These are phyloP conservation scores for Termitomyces sp. DNA, from an alignment of 768 basidiomycete genomes.

Conservation along the genomic window DNA sequence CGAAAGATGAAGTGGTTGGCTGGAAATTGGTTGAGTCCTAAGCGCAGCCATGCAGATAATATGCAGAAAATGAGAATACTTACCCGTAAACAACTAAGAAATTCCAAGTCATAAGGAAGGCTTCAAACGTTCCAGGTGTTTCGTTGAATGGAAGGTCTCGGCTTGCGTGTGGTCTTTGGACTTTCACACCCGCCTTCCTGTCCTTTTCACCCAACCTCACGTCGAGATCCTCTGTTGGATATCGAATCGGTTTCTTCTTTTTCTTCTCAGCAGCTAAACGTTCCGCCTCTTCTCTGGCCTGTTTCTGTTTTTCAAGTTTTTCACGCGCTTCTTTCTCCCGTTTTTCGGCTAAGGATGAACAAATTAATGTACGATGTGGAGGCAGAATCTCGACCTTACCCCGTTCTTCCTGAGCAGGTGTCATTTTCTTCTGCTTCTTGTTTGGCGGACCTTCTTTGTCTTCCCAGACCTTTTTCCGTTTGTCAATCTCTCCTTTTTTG, in stretches of 20 bases:
- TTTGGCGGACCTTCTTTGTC: constrained; percentile 79
- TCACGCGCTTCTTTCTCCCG: constrained; percentile 67
- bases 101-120: constrained; percentile 90
- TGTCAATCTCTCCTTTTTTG: constrained; percentile 87
- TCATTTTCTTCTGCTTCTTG: constrained; percentile 80
- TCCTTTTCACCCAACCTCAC: constrained; percentile 77
- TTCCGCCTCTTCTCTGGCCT: constrained; percentile 67
- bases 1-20: constrained; percentile 84
- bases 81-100: constrained; percentile 93
- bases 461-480: constrained; percentile 87
- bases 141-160: constrained; percentile 67
- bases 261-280: constrained; percentile 72
- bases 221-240: constrained; percentile 91
- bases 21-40: constrained; percentile 24
- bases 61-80: constrained; percentile 17
- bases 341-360: constrained; percentile 43
- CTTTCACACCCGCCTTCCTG: constrained; percentile 69
- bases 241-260: constrained; percentile 87
- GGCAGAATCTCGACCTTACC: constrained; percentile 33
- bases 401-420: constrained; percentile 69
- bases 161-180: constrained; percentile 63
- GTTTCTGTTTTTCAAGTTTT: constrained; percentile 59
- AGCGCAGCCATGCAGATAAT: background rate
- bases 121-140: constrained; percentile 63
- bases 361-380: constrained; percentile 16